Percentiles rank a stretch among this genome's conserved stretches.
Evolutionary conservation across 345 rosid genomes (phyloP).

Genomic region (Eucalyptus regnans): DNA sequence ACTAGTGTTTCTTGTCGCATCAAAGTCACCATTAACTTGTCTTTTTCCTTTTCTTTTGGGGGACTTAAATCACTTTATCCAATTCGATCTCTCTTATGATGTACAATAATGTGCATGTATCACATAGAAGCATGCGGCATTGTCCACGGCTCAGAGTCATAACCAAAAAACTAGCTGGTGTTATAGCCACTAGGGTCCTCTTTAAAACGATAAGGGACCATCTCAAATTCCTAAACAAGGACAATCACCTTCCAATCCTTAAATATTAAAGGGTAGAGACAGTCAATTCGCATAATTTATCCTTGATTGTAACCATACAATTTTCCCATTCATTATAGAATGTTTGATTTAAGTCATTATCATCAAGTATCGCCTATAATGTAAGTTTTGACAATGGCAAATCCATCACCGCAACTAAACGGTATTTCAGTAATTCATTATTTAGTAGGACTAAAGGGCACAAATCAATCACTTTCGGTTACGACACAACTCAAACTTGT

Average conservation of each 20-base stretch:
- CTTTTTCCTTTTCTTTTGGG: background rate
- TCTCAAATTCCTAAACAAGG: background rate
- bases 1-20: background rate
- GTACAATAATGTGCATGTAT: background rate
- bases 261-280: too few species aligned
- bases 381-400: rapidly evolving
- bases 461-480: background rate
- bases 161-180: background rate
- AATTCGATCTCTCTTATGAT: background rate
- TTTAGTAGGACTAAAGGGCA: background rate
- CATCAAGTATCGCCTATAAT: too few species aligned
- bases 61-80: background rate
- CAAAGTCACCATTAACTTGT: background rate
- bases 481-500: background rate
- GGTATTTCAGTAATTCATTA: background rate
- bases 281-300: too few species aligned
- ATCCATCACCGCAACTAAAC: too few species aligned
- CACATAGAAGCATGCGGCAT: background rate
- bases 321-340: too few species aligned
- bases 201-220: background rate
- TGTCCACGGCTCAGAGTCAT: background rate
- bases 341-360: too few species aligned
- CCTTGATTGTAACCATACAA: rapidly evolving
- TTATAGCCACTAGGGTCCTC: background rate
- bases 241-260: background rate